A percentile compares a stretch with the other conserved stretches of the same genome.
Evolutionary conservation across 208 protist genomes (phyloP).

Genomic region (Acanthamoeba lenticulata): DNA sequence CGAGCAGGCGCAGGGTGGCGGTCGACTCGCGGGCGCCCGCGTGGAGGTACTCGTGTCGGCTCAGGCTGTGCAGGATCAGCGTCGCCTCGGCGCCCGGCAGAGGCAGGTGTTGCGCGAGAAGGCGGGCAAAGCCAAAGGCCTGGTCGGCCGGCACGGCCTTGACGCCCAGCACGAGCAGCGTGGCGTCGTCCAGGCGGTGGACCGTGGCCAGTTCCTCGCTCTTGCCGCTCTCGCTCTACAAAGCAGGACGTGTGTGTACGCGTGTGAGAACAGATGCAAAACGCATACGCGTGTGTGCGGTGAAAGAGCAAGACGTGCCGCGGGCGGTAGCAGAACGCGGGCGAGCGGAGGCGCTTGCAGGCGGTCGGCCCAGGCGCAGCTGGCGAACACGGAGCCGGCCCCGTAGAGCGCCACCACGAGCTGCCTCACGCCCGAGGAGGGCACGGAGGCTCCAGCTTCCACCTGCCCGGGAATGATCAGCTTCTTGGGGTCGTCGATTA

Average conservation of each 20-base stretch:
- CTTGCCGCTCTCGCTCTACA: background rate
- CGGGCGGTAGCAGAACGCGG: background rate
- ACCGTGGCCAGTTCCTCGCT: background rate
- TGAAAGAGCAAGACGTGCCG: background rate
- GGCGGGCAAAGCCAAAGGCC: background rate
- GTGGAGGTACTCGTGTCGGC: background rate
- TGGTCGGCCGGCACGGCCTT: background rate
- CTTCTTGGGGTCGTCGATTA: background rate
- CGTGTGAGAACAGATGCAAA: background rate
- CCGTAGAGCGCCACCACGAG: background rate
- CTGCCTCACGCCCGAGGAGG: background rate
- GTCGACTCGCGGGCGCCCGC: background rate
- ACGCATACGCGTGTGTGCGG: background rate
- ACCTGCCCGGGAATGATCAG: background rate
- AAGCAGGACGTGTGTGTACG: background rate
- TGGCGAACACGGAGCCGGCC: background rate
- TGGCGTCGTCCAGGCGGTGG: background rate
- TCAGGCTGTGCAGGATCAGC: conserved; percentile 2
- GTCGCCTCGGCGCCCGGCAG: background rate
- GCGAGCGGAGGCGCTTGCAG: background rate
- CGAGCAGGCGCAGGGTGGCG: background rate
- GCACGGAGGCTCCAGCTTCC: background rate
- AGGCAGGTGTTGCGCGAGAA: background rate
- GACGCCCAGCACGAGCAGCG: background rate
- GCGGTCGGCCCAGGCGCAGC: background rate